A percentile compares a stretch with the other conserved stretches of the same genome.
Evolutionary conservation across 441 rosid genomes (phyloP).

Genomic region (Erodium moschatum): DNA sequence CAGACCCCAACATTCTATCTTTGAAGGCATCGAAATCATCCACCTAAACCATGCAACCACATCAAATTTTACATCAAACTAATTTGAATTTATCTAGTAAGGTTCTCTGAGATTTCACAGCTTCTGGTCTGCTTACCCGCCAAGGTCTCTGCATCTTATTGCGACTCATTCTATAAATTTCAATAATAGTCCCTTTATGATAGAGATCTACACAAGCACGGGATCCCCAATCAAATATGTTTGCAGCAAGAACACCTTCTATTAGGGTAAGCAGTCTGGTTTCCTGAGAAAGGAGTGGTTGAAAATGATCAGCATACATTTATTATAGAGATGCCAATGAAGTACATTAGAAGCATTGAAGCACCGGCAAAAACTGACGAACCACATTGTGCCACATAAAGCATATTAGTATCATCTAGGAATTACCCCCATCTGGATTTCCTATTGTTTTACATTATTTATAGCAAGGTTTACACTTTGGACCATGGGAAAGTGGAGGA

Average conservation of each 20-base stretch:
- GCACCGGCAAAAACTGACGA: neutral
- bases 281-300: slow-evolving; percentile 46
- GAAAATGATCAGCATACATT: slow-evolving; percentile 6
- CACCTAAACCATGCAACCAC: slow-evolving; percentile 40
- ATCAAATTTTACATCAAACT: slow-evolving; percentile 10
- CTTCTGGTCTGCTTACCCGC: slow-evolving; percentile 49
- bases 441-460: neutral
- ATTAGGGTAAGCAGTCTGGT: slow-evolving; percentile 73
- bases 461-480: neutral
- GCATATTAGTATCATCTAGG: neutral
- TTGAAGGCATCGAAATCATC: slow-evolving; percentile 88
- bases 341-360: neutral
- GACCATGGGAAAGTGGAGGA: neutral
- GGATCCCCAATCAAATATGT: slow-evolving; percentile 99
- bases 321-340: neutral
- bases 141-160: slow-evolving; percentile 97
- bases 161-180: slow-evolving; percentile 97
- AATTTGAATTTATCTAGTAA: slow-evolving; percentile 11
- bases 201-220: slow-evolving; percentile 96
- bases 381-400: slow-evolving; percentile 5
- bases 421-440: neutral
- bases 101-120: neutral
- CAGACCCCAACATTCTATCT: slow-evolving; percentile 75
- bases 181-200: slow-evolving; percentile 94
- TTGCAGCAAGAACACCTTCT: slow-evolving; percentile 97